A percentile compares a stretch with the other conserved stretches of the same genome.
Evolutionary conservation across 23 red algal species (phyloP).

Genomic region (Gracilaria vermiculophylla): DNA sequence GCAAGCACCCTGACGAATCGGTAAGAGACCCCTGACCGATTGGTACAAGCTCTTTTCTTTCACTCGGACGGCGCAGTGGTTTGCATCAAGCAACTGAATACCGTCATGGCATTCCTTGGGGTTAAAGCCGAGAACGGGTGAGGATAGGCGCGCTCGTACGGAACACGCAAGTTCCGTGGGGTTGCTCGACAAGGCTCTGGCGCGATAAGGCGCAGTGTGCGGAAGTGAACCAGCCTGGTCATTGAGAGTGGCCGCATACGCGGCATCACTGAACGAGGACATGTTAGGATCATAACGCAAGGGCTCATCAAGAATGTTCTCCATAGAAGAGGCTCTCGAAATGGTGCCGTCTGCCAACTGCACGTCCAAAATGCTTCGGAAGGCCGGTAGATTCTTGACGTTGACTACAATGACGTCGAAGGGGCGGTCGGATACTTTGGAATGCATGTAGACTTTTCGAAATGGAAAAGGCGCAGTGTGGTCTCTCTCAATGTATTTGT

Average conservation of each 20-base stretch:
- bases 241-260: conserved; percentile 77
- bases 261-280: conserved; percentile 53
- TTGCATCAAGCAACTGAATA: conserved; percentile 78
- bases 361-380: conserved; percentile 22
- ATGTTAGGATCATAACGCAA: conserved; percentile 57
- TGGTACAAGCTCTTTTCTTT: conserved; percentile 86
- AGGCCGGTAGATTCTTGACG: conserved; percentile 53
- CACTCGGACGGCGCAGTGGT: conserved; percentile 86
- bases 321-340: conserved; percentile 82
- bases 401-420: conserved; percentile 97
- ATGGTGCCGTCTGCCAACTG: conserved; percentile 59
- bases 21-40: conserved; percentile 69
- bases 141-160: conserved; percentile 77
- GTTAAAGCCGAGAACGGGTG: conserved; percentile 87
- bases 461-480: conserved; percentile 26
- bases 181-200: conserved; percentile 51
- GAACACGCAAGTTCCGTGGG: conserved; percentile 82
- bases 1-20: conserved; percentile 12
- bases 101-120: conserved; percentile 86
- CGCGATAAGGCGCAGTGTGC: conserved; percentile 64
- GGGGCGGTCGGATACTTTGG: conserved; percentile 69
- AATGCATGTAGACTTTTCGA: conserved; percentile 91
- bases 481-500: conserved; percentile 69
- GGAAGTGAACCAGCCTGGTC: conserved; percentile 68
- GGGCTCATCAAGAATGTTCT: conserved; percentile 65